Evolutionary conservation across 202 grass and related monocot genomes (phyloP).

Genomic region (Hordeum pubiflorum): DNA sequence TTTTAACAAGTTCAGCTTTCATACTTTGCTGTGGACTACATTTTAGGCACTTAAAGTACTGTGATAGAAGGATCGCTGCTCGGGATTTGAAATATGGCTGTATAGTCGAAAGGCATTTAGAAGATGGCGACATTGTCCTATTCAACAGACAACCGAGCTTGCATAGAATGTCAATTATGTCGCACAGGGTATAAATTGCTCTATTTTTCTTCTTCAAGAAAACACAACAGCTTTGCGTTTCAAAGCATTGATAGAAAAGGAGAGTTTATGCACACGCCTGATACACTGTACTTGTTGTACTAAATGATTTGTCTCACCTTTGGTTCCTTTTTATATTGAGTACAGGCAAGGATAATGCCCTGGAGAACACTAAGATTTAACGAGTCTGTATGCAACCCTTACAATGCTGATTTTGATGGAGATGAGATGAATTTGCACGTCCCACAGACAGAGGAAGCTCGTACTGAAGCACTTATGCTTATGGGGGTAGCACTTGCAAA

Average conservation of each 20-base stretch:
- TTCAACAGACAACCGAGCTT: constrained; percentile 96
- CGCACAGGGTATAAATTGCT: constrained; percentile 57
- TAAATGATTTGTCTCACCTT: constrained; percentile 18
- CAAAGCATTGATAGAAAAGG: neutral
- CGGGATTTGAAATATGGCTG: constrained; percentile 80
- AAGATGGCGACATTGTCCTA: constrained; percentile 89
- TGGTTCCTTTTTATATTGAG: constrained; percentile 20
- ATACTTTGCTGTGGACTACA: neutral
- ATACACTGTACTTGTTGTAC: constrained; percentile 4
- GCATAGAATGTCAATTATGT: constrained; percentile 99
- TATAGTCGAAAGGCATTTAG: constrained; percentile 88
- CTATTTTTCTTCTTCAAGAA: neutral
- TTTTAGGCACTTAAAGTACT: constrained; percentile 75
- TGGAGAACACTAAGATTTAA: constrained; percentile 99
- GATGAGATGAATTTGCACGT: constrained; percentile 99
- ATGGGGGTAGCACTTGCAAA: constrained; percentile 73
- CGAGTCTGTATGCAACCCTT: constrained; percentile 94
- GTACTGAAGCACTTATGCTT: constrained; percentile 94
- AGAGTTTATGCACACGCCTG: neutral
- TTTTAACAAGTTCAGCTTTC: neutral
- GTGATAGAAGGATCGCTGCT: constrained; percentile 66
- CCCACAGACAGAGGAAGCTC: constrained; percentile 96
- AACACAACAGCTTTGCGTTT: neutral
- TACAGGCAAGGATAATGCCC: constrained; percentile 87
- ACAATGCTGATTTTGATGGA: constrained; percentile 99